Evolutionary conservation across 2,329 filamentous ascomycete genomes (phyloP).

Genomic region (Neonectria faginata): DNA sequence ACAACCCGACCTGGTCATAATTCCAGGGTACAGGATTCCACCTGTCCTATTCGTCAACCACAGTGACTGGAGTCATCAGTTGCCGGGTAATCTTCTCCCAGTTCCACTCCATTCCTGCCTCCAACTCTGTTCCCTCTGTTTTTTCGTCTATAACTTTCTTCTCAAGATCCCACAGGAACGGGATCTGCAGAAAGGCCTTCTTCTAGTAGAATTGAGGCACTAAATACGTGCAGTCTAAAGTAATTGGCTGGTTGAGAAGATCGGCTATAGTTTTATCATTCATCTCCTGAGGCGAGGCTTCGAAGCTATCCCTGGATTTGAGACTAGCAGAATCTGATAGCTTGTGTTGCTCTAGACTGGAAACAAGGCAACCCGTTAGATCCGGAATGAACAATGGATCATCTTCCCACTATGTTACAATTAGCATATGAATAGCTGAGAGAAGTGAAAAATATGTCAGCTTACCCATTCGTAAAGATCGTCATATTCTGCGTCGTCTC

Average conservation of each 20-base stretch:
- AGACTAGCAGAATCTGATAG: neutral
- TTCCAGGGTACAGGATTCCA: neutral
- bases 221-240: conserved; percentile 17
- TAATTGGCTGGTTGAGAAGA: neutral
- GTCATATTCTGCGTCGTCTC: neutral
- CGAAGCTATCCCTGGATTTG: neutral
- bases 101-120: conserved; percentile 8
- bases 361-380: conserved; percentile 6
- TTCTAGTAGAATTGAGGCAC: conserved; percentile 13
- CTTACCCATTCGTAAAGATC: conserved; percentile 10
- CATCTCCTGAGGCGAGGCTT: conserved; percentile 14
- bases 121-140: neutral
- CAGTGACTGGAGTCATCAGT: neutral
- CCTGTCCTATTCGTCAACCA: neutral
- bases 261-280: neutral
- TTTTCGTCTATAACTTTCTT: neutral
- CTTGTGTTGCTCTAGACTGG: conserved; percentile 7
- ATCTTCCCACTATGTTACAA: conserved; percentile 8
- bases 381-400: conserved; percentile 18
- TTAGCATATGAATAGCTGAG: neutral
- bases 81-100: conserved; percentile 29
- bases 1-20: conserved; percentile 12
- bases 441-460: too few species aligned
- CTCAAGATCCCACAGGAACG: conserved; percentile 29
- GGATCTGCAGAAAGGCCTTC: conserved; percentile 12